These are phyloP conservation scores for Cicer judaicum DNA, from an alignment of 306 rosid genomes.

Conservation along the genomic window DNA sequence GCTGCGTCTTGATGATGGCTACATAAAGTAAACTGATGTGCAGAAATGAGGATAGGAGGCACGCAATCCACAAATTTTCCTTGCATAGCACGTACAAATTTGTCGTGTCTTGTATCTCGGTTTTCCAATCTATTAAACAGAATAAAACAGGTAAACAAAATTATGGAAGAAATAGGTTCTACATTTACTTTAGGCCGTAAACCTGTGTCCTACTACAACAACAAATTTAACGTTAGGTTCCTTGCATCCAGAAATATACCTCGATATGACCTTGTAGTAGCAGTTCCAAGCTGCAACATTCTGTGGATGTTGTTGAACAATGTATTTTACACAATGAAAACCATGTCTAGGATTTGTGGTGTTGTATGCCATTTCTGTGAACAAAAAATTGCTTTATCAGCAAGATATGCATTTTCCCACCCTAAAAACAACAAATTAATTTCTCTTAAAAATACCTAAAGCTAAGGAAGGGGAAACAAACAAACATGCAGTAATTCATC, in stretches of 20 bases:
- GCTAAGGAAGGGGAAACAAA: constrained; percentile 25
- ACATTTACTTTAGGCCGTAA: constrained; percentile 15
- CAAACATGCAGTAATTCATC: not conserved
- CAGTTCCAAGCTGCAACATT: constrained; percentile 93
- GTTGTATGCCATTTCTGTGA: constrained; percentile 86
- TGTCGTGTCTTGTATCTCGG: constrained; percentile 74
- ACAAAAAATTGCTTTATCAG: constrained; percentile 38
- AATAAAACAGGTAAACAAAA: constrained; percentile 34
- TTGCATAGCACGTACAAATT: constrained; percentile 68
- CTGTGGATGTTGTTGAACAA: constrained; percentile 81
- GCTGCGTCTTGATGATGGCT: constrained; percentile 95
- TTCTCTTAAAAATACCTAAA: constrained; percentile 25
- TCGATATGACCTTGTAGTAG: constrained; percentile 88
- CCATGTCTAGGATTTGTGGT: constrained; percentile 84
- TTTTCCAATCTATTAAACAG: constrained; percentile 66
- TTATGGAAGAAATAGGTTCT: constrained; percentile 11
- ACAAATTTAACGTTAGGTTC: constrained; percentile 9
- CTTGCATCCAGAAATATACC: constrained; percentile 52
- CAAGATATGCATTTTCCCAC: constrained; percentile 27
- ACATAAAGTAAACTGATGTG: constrained; percentile 69
- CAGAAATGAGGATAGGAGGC: constrained; percentile 78
- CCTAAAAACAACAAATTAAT: constrained; percentile 10
- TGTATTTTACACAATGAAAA: constrained; percentile 78
- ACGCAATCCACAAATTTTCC: constrained; percentile 72
- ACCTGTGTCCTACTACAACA: constrained; percentile 23